Evolutionary conservation across 2,329 filamentous ascomycete genomes (phyloP).

Genomic region (Arthrobotrys conoides): DNA sequence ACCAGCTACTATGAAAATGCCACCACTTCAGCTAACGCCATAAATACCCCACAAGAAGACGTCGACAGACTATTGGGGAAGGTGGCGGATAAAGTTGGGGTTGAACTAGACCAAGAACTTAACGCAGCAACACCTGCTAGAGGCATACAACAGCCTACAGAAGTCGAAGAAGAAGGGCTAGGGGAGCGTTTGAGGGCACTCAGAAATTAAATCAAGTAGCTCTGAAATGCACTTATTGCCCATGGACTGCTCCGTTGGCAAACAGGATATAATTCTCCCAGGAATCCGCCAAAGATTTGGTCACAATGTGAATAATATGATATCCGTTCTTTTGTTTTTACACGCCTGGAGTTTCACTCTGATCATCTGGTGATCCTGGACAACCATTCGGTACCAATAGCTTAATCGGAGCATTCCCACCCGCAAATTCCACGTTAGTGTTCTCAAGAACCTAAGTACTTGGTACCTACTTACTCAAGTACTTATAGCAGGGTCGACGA

Average conservation of each 20-base stretch:
- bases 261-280: not conserved
- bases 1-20: slow-evolving; percentile 83
- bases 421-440: not conserved
- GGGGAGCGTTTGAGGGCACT: slow-evolving; percentile 73
- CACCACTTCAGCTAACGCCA: slow-evolving; percentile 82
- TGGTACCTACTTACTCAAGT: too few species aligned
- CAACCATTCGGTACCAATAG: not conserved
- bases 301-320: not conserved
- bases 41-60: slow-evolving; percentile 82
- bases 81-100: slow-evolving; percentile 87
- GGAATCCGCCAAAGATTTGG: not conserved
- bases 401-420: not conserved
- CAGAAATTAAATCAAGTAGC: slow-evolving; percentile 65
- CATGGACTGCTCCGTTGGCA: not conserved
- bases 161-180: slow-evolving; percentile 83
- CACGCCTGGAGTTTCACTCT: too few species aligned
- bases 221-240: not conserved
- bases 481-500: not conserved
- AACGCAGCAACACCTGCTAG: slow-evolving; percentile 74
- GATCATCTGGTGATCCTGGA: not conserved
- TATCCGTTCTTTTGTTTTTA: not conserved
- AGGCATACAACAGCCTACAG: slow-evolving; percentile 76
- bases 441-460: not conserved
- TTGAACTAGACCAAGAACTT: slow-evolving; percentile 84
- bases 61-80: slow-evolving; percentile 88